phyloP scores from a whole-genome alignment of 805 yeast species.

The Cyberlindnera petersonii region DNA sequence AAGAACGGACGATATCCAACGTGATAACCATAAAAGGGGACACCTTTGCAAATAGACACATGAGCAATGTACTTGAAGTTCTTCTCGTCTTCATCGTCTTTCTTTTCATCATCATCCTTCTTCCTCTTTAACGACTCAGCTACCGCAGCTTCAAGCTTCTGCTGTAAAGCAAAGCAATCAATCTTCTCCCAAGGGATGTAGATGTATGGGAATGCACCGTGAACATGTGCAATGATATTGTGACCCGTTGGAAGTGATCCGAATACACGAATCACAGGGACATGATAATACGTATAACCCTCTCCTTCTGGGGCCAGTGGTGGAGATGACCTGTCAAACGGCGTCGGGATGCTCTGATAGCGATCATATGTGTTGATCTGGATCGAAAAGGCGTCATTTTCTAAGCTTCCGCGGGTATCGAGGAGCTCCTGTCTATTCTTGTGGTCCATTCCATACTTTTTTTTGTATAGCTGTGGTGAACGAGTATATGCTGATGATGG shows the following conservation, averaged over 20 bases:
- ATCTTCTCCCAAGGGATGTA: constrained; percentile 58
- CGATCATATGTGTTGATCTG: constrained; percentile 64
- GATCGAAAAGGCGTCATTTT: constrained; percentile 27
- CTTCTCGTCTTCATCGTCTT: constrained; percentile 8
- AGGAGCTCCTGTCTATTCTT: constrained; percentile 16
- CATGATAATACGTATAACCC: constrained; percentile 36
- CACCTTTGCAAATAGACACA: constrained; percentile 63
- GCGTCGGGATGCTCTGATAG: constrained; percentile 55
- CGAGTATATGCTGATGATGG: too few species aligned
- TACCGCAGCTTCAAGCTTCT: constrained; percentile 42
- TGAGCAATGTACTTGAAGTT: constrained; percentile 48
- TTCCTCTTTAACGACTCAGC: constrained; percentile 35
- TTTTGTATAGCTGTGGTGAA: too few species aligned
- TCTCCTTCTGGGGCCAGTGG: constrained; percentile 26
- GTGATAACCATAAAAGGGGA: constrained; percentile 82
- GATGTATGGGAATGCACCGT: constrained; percentile 80
- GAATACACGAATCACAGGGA: constrained; percentile 75
- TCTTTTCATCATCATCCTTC: constrained; percentile 4
- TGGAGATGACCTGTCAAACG: constrained; percentile 41
- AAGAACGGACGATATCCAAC: constrained; percentile 60
- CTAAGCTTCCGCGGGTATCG: constrained; percentile 12
- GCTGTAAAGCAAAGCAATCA: constrained; percentile 38
- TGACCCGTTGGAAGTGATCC: constrained; percentile 65
- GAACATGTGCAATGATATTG: constrained; percentile 65
- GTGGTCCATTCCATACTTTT: constrained; percentile 11